Evolutionary conservation across 2,329 filamentous ascomycete species (phyloP).

Genomic region (Fusarium secorum): DNA sequence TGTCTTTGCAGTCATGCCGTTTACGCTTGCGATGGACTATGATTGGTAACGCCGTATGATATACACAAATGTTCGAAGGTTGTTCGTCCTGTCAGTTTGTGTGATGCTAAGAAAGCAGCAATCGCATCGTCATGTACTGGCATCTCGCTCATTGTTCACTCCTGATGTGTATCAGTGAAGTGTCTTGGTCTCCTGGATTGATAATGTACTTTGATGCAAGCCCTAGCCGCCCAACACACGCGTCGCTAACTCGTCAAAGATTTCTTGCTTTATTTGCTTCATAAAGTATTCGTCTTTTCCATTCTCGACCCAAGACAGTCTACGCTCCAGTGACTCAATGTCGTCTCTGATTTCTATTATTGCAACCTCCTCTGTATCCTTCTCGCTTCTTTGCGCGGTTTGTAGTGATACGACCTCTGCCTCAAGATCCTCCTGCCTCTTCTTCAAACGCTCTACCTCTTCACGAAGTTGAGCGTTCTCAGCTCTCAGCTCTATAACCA

Average conservation of each 20-base stretch:
- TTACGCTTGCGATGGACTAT: not conserved
- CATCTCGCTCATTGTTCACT: not conserved
- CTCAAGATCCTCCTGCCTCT: not conserved
- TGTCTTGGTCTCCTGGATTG: not conserved
- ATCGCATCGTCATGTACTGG: not conserved
- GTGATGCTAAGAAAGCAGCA: not conserved
- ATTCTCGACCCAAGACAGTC: not conserved
- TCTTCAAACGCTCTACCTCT: not conserved
- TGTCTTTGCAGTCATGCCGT: not conserved
- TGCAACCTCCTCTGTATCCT: not conserved
- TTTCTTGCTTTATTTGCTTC: not conserved
- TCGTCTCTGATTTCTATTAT: slow-evolving; percentile 2
- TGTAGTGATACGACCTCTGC: not conserved
- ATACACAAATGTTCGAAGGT: not conserved
- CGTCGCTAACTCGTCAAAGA: not conserved
- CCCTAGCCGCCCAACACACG: not conserved
- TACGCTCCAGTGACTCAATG: not conserved
- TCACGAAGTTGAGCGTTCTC: not conserved
- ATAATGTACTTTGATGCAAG: not conserved
- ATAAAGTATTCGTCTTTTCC: not conserved
- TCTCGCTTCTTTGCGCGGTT: not conserved
- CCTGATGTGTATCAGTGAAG: not conserved
- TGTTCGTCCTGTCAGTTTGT: too few relatives aligned
- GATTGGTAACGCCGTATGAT: not conserved
- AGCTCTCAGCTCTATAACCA: not conserved